Base-by-base conservation (phyloP, 495 filamentous ascomycete species). In the Sordaria brevicollis region DNA sequence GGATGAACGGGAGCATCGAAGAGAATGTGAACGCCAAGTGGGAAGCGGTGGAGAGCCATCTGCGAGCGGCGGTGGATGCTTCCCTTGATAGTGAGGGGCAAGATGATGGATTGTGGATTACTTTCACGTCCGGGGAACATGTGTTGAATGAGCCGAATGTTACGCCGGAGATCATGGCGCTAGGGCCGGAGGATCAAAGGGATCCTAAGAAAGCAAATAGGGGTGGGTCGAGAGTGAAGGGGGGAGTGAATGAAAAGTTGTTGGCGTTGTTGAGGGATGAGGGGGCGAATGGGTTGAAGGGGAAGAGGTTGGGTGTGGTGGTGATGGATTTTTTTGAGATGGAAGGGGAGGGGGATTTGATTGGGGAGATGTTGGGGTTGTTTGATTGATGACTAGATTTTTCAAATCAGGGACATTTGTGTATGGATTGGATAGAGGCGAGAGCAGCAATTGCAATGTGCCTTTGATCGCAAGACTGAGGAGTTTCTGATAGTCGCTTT, bases 21-120 rank as follows among this genome's bases (percentile, higher is more conserved):
- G 79, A 83, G 68, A 92, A 88, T 70, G 90, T 96, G 67, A 83
- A 85, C 5, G 85, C 88, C 73, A 96, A 96, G 83, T 85, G 94
- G 49, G 70, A 79, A 41, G 89, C 87, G 72, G 86, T 88, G 39
- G 83, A 78, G 43, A 86, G 88, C 33, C 92, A 96, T 67, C 85
- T 94, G 41, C 81, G 83, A 66, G 86, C 89, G 7, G 86, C 92
- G 1, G 86, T 86, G 5, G 67, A 74, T 13, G 77, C 70, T 34
- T 74, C 33, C 3, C 36, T 41, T 6, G 8, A 2, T 10, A 39
- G 34, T 37, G 39, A 39, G 9, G 36, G n/a, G 7, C 13, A 43
- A 7, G 65, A 21, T 2, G 78, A 82, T 66, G 77, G 75, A 65
- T 70, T 88, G 38, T 87, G 83, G 68, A 85, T 85, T 77, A 84